A percentile compares a stretch with the other conserved stretches of the same genome.
These are phyloP conservation scores for Ettlia oleoabundans DNA, from an alignment of 139 green algal species.

Conservation along the genomic window DNA sequence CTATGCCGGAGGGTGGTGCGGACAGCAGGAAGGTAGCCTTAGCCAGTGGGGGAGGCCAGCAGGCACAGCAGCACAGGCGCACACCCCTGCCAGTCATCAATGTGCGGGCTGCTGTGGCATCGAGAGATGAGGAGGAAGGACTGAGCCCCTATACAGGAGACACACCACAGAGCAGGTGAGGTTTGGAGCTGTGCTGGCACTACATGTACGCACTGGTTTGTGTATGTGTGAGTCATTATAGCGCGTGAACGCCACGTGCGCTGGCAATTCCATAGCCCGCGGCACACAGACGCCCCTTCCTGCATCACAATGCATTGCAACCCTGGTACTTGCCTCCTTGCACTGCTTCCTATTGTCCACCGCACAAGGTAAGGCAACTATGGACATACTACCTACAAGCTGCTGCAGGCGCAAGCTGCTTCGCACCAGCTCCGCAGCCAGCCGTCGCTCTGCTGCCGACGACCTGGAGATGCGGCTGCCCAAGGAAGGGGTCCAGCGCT, in stretches of 20 bases:
- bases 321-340: no score
- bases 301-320: no score
- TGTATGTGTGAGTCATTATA: background rate
- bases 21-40: no score
- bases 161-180: background rate
- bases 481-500: background rate
- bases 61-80: background rate
- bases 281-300: background rate
- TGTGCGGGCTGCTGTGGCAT: background rate
- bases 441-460: slow-evolving; percentile 7
- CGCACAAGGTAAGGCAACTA: no score
- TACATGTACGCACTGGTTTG: no score
- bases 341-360: no score
- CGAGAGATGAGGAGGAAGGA: background rate
- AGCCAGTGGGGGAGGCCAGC: no score
- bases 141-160: background rate
- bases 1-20: no score
- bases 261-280: background rate
- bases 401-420: background rate
- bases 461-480: slow-evolving; percentile 4
- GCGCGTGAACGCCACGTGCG: background rate
- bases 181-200: background rate
- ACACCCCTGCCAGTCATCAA: background rate
- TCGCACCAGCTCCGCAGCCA: background rate
- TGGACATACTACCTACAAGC: no score